Conservation (phyloP, 306 rosid genomes). For the Ammopiptanthus mongolicus region DNA sequence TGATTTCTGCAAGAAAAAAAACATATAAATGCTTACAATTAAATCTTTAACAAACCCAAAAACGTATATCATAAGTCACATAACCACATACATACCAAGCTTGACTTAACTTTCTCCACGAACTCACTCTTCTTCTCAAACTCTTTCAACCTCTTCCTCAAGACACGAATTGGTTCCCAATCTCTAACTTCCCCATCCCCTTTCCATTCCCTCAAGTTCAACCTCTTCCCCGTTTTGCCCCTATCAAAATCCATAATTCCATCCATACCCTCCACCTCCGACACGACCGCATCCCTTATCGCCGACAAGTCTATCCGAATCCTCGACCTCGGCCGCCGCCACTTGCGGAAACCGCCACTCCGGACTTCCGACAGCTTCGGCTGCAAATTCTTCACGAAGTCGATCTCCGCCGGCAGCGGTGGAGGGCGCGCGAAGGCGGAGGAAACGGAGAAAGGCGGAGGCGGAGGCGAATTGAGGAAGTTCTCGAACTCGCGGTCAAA, state of each 20-base stretch:
- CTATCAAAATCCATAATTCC: slow-evolving; percentile 33
- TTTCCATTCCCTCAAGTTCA: slow-evolving; percentile 61
- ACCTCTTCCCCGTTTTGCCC: slow-evolving; percentile 28
- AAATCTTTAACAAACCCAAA: neutral
- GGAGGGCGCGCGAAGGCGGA: slow-evolving; percentile 29
- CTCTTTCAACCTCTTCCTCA: slow-evolving; percentile 59
- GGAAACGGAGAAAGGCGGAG: slow-evolving; percentile 22
- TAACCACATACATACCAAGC: slow-evolving; percentile 33
- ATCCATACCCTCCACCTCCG: slow-evolving; percentile 54
- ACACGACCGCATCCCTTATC: slow-evolving; percentile 56
- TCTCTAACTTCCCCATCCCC: slow-evolving; percentile 37
- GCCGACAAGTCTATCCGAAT: slow-evolving; percentile 60
- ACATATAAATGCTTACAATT: slow-evolving; percentile 17
- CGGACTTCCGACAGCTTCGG: slow-evolving; percentile 42
- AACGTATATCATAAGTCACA: neutral
- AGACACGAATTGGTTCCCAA: slow-evolving; percentile 66
- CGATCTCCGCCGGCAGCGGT: slow-evolving; percentile 54
- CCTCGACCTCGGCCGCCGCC: slow-evolving; percentile 53
- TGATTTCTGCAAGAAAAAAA: slow-evolving; percentile 64
- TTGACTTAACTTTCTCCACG: slow-evolving; percentile 56
- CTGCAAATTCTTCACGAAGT: slow-evolving; percentile 56
- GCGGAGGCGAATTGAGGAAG: slow-evolving; percentile 40
- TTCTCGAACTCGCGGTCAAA: slow-evolving; percentile 73
- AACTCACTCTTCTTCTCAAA: slow-evolving; percentile 61
- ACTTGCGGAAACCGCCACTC: slow-evolving; percentile 49